Evolutionary conservation across 2,329 filamentous ascomycete genomes (phyloP), one percentile per base, ranked within the genome.

Genomic region (Ambrosiella xylebori): DNA sequence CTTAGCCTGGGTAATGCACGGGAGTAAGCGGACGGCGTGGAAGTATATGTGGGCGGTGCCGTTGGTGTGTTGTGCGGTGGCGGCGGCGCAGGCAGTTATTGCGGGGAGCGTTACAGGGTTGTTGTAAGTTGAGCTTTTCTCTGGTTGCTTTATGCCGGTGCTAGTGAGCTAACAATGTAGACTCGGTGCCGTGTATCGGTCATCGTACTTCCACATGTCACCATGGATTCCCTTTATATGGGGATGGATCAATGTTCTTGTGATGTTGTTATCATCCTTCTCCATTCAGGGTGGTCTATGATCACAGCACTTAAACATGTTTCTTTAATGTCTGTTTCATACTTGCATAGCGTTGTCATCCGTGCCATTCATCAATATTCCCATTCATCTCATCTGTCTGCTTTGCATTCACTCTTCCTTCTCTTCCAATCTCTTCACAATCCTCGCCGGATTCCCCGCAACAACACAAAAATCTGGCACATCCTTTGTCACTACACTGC

Each of bases 181-280:
- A 54, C 73, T 94, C 17, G 88, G 86, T 11, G 86, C 84, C 7
- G 80, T 91, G 40, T 95, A 95, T 67, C 79, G 82, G 64, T 79
- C 85, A 1, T 90, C 88, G 49, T 88, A 85, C 69, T 95, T 91
- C 67, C 77, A 82, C 65, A 93, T 95, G 88, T 91, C 88, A 51
- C 95, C 90, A 0, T 95, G 89, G 89, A 86, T 95, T 56, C 90
- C 90, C 0, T 85, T 93, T 65, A 78, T 90, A 19, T 95, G 90
- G 90, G 87, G 82, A 0, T 77, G 87, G 66, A 85, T 91, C 68
- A 95, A 88, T 68, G 82, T 91, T 8, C 69, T 95, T 52, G 78
- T 94, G 37, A 73, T 96, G 51, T 81, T 95, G 54, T 74, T 95
- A 62, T 93, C 88, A 4, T 93, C 88, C 3, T 95, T 95, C 68